phyloP scores from a whole-genome alignment of 164 flowering plant species.

The Magnolia officinalis region DNA sequence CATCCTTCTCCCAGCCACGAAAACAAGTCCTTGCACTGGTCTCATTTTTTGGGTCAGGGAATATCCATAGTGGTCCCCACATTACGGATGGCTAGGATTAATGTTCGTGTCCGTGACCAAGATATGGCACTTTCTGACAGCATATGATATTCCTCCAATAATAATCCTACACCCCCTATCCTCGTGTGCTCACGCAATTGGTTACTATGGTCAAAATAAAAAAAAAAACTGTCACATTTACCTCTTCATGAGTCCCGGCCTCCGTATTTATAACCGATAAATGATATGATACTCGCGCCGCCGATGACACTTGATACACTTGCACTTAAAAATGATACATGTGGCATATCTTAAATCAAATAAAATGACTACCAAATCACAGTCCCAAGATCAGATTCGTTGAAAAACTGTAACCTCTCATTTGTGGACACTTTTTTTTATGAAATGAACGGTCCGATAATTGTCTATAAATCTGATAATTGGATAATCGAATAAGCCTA shows the following conservation, averaged over 20 bases:
- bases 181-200: slow-evolving; percentile 48
- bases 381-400: background rate
- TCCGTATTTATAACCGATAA: slow-evolving; percentile 10
- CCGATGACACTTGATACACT: background rate
- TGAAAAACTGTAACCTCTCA: background rate
- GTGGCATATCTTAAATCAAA: background rate
- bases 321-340: background rate
- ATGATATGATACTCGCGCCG: background rate
- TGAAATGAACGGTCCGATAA: too few relatives aligned
- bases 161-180: slow-evolving; percentile 12
- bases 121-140: background rate
- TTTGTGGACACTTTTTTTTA: too few relatives aligned
- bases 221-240: slow-evolving; percentile 27
- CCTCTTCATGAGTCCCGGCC: slow-evolving; percentile 40
- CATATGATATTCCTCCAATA: background rate
- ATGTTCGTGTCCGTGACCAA: background rate
- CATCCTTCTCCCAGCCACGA: too few relatives aligned
- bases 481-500: too few relatives aligned
- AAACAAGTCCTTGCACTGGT: too few relatives aligned
- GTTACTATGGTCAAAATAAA: slow-evolving; percentile 15
- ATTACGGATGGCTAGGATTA: background rate
- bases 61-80: background rate
- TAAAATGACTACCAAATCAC: background rate
- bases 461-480: too few relatives aligned
- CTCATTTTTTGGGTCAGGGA: background rate